phyloP scores from a whole-genome alignment of 495 filamentous ascomycete genomes.

The Penicillium bovifimosum region DNA sequence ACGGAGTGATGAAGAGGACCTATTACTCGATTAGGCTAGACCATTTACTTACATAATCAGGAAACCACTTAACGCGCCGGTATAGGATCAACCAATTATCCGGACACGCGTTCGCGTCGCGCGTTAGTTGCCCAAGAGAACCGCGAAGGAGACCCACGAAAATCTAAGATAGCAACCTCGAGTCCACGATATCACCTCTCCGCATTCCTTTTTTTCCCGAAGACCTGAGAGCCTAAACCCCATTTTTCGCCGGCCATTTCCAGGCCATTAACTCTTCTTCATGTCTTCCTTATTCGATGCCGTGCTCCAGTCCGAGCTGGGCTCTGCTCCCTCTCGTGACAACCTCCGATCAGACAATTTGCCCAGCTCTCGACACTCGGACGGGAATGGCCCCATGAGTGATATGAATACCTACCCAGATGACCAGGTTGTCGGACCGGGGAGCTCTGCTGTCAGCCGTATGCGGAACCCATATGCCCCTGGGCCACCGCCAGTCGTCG shows the following conservation, averaged over 20 bases:
- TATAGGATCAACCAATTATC: neutral
- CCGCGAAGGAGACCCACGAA: conserved; percentile 9
- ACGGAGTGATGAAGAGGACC: neutral
- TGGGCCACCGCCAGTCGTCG: conserved; percentile 76
- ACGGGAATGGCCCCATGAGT: conserved; percentile 52
- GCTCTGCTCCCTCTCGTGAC: conserved; percentile 34
- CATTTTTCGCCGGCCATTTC: conserved; percentile 11
- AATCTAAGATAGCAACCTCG: conserved; percentile 10
- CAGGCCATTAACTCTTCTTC: conserved; percentile 22
- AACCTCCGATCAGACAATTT: conserved; percentile 37
- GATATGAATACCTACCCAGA: conserved; percentile 52
- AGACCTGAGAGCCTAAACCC: conserved; percentile 11
- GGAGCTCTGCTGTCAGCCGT: conserved; percentile 51
- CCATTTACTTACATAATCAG: neutral
- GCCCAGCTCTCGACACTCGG: conserved; percentile 44
- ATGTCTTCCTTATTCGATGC: conserved; percentile 53
- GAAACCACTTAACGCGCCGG: conserved; percentile 10
- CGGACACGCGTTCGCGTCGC: conserved; percentile 8
- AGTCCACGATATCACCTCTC: conserved; percentile 1
- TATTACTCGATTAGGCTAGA: neutral
- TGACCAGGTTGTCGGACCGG: conserved; percentile 54
- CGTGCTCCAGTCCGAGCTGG: conserved; percentile 47
- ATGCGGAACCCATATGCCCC: conserved; percentile 55
- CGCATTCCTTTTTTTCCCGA: conserved; percentile 2
- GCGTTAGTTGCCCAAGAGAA: conserved; percentile 10